These are phyloP conservation scores for Penicillium sclerotiorum DNA, from an alignment of 2,329 filamentous ascomycete genomes.

Conservation along the genomic window DNA sequence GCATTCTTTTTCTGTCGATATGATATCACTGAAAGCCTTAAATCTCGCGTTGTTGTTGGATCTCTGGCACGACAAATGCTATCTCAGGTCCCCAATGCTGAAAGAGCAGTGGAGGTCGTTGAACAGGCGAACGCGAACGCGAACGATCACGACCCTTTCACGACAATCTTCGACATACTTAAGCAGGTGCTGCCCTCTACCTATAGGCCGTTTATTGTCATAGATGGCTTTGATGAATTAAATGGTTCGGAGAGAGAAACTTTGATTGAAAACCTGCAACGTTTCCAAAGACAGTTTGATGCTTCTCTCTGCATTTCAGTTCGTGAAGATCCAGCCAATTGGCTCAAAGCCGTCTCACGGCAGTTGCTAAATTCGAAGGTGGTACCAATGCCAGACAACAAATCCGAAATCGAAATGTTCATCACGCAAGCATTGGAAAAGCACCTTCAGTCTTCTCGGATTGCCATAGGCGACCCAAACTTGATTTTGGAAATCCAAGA, in stretches of 20 bases:
- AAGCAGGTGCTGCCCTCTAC: not conserved
- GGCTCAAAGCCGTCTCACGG: not conserved
- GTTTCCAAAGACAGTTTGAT: not conserved
- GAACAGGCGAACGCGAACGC: not conserved
- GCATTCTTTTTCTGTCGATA: not conserved
- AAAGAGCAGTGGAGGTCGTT: not conserved
- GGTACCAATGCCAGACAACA: not conserved
- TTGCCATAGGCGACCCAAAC: not conserved
- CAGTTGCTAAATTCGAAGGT: not conserved
- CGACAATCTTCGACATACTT: not conserved
- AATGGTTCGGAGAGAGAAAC: not conserved
- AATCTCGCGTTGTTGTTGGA: not conserved
- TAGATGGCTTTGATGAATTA: not conserved
- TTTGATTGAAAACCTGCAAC: not conserved
- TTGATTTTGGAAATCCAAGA: not conserved
- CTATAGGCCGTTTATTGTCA: not conserved
- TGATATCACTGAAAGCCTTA: not conserved
- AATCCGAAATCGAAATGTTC: not conserved
- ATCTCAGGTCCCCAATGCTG: not conserved
- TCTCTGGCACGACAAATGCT: not conserved
- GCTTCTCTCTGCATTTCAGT: not conserved
- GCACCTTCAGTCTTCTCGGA: not conserved
- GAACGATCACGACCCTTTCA: not conserved
- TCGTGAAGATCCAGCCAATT: not conserved
- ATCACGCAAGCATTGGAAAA: not conserved